These are phyloP conservation scores for Claviceps sp. DNA, from an alignment of 2,329 filamentous ascomycete species.

Conservation along the genomic window DNA sequence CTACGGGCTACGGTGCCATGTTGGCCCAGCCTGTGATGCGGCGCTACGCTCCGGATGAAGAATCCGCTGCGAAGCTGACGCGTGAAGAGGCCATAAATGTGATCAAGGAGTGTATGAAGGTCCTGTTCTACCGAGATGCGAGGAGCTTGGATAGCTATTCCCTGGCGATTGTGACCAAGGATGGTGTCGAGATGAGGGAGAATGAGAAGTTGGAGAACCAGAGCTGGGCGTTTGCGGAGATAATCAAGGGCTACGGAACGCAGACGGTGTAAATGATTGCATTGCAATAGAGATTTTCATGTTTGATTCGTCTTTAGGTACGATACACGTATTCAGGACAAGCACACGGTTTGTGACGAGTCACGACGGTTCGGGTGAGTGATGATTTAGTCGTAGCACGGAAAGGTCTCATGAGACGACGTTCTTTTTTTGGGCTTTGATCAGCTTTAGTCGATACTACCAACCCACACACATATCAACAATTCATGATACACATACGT, in stretches of 20 bases:
- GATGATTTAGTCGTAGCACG: too few species aligned
- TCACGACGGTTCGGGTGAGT: too few species aligned
- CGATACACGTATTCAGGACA: too few species aligned
- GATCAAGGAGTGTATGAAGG: slow-evolving; percentile 93
- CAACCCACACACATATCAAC: too few species aligned
- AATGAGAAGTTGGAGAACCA: slow-evolving; percentile 82
- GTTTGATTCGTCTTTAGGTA: too few species aligned
- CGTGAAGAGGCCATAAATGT: slow-evolving; percentile 68
- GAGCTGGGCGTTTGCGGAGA: slow-evolving; percentile 96
- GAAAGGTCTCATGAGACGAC: too few species aligned
- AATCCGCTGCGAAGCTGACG: slow-evolving; percentile 53
- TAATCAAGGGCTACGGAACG: slow-evolving; percentile 88
- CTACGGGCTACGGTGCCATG: slow-evolving; percentile 87
- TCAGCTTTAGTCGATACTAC: too few species aligned
- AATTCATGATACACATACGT: too few species aligned
- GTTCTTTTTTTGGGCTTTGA: too few species aligned
- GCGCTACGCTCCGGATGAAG: slow-evolving; percentile 71
- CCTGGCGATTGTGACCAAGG: slow-evolving; percentile 77
- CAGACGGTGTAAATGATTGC: slow-evolving; percentile 39
- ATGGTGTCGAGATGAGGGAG: slow-evolving; percentile 74
- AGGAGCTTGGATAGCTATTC: slow-evolving; percentile 85
- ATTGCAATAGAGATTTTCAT: not conserved
- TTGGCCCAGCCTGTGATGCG: slow-evolving; percentile 87
- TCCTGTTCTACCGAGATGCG: slow-evolving; percentile 92
- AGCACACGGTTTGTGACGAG: too few species aligned